Percentiles rank a stretch among this genome's conserved stretches.
phyloP scores from a whole-genome alignment of 2,329 filamentous ascomycete species.

The Aspergillus pseudoviridinutans region DNA sequence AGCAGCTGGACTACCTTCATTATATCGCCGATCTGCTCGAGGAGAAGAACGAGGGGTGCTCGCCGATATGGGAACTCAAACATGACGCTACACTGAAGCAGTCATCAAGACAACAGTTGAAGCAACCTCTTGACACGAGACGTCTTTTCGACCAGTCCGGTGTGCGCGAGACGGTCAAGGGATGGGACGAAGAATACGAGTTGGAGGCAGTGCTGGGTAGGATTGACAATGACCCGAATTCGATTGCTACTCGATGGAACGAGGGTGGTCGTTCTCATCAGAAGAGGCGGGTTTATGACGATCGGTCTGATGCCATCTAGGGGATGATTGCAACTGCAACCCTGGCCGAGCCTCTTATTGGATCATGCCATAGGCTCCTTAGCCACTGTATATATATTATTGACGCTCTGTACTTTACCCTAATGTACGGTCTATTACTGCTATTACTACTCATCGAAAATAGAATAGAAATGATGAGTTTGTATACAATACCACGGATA shows the following conservation, averaged over 20 bases:
- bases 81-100: conserved; percentile 9
- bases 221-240: conserved; percentile 12
- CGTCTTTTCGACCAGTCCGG: conserved; percentile 8
- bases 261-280: conserved; percentile 6
- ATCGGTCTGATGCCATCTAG: not conserved
- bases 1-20: conserved; percentile 18
- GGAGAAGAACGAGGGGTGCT: conserved; percentile 20
- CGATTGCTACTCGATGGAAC: conserved; percentile 15
- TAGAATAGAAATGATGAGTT: not conserved
- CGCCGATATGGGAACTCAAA: conserved; percentile 12
- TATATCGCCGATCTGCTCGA: conserved; percentile 18
- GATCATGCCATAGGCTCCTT: not conserved
- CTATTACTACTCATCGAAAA: not conserved
- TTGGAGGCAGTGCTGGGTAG: conserved; percentile 19
- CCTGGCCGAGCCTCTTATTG: not conserved
- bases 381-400: not conserved
- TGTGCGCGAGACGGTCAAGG: conserved; percentile 13
- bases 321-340: not conserved
- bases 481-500: not conserved
- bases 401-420: not conserved
- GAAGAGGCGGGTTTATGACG: not conserved
- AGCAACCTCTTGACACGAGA: conserved; percentile 10
- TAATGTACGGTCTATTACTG: not conserved
- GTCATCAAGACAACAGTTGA: conserved; percentile 8
- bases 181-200: conserved; percentile 29